These are phyloP conservation scores for Leishmania guyanensis DNA, from an alignment of 208 protist genomes.

Conservation along the genomic window DNA sequence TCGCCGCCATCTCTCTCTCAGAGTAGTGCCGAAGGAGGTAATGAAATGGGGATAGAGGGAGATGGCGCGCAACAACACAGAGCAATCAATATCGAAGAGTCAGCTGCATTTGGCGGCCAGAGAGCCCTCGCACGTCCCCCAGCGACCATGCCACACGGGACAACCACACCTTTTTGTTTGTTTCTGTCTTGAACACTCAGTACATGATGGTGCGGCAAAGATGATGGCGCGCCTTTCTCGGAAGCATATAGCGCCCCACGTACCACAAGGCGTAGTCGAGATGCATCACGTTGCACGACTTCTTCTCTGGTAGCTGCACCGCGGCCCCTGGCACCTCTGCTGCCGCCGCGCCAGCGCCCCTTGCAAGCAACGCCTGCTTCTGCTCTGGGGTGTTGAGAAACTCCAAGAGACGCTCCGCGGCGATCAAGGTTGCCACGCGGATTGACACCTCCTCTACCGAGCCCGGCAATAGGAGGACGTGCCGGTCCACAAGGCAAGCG, in stretches of 20 bases:
- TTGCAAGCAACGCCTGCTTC: neutral
- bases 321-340: neutral
- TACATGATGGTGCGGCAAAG: slow-evolving; percentile 74
- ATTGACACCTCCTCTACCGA: slow-evolving; percentile 67
- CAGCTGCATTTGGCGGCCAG: neutral
- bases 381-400: slow-evolving; percentile 27
- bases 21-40: neutral
- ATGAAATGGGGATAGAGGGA: neutral
- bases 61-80: neutral
- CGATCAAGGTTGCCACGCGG: slow-evolving; percentile 62
- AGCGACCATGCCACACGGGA: neutral
- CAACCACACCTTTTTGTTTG: neutral
- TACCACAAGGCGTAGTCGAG: slow-evolving; percentile 86
- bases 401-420: slow-evolving; percentile 47
- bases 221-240: slow-evolving; percentile 51
- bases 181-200: slow-evolving; percentile 10
- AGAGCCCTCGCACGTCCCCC: neutral
- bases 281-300: slow-evolving; percentile 21
- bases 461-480: slow-evolving; percentile 46
- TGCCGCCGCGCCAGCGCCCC: neutral
- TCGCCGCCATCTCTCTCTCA: neutral
- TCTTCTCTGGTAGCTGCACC: neutral
- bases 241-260: slow-evolving; percentile 55
- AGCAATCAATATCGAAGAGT: neutral
- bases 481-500: slow-evolving; percentile 42